These are phyloP conservation scores for Rhodomyrtus tomentosa DNA, from an alignment of 345 rosid genomes.

Conservation along the genomic window DNA sequence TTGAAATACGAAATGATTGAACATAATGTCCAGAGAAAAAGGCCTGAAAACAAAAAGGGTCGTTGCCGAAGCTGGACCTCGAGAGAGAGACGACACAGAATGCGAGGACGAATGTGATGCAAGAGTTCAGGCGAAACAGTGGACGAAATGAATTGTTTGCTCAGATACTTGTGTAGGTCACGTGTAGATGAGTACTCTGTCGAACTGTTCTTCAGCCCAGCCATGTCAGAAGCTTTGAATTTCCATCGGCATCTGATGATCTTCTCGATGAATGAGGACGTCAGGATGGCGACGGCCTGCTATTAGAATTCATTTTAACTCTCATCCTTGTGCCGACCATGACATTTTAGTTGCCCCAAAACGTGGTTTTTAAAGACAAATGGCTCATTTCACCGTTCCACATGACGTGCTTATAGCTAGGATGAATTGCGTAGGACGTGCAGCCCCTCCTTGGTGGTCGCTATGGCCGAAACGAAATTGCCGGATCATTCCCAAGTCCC, in stretches of 20 bases:
- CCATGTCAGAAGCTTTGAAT: neutral
- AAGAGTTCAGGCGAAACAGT: neutral
- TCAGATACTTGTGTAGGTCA: neutral
- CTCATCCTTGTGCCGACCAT: neutral
- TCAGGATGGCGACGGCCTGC: neutral
- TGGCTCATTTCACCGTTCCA: neutral
- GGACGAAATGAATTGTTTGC: neutral
- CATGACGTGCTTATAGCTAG: neutral
- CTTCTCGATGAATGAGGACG: neutral
- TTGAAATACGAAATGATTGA: neutral
- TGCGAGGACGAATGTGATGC: neutral
- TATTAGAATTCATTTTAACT: too few relatives aligned
- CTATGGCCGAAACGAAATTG: neutral
- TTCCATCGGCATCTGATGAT: neutral
- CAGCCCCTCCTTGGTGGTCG: neutral
- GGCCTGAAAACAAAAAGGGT: neutral
- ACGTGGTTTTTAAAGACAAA: neutral
- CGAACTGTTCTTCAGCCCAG: neutral
- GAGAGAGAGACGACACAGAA: neutral
- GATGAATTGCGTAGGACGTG: neutral
- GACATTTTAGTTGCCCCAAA: neutral
- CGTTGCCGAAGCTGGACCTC: neutral
- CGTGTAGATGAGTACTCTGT: neutral
- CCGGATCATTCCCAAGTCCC: neutral
- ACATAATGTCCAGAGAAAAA: neutral